phyloP scores from a whole-genome alignment of 805 yeast species.

The Starmerella apicola region DNA sequence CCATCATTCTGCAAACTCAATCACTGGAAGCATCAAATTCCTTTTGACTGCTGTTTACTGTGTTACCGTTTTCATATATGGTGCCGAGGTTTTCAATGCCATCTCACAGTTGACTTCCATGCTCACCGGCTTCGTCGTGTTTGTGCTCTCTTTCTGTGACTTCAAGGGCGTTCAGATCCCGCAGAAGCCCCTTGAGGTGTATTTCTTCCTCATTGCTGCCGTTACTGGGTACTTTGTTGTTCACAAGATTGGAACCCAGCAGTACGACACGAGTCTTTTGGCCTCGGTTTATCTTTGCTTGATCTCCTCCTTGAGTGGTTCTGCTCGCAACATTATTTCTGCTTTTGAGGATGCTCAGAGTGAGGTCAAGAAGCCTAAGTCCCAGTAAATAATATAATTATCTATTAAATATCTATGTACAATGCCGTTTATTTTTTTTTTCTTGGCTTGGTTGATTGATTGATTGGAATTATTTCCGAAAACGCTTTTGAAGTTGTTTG shows the following conservation, averaged over 20 bases:
- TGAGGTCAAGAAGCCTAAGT: conserved; percentile 7
- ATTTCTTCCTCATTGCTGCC: conserved; percentile 20
- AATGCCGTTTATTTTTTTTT: not conserved
- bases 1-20: conserved; percentile 13
- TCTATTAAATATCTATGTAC: conserved; percentile 1
- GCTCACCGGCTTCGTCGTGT: conserved; percentile 13
- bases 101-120: conserved; percentile 13
- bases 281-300: conserved; percentile 16
- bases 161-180: conserved; percentile 21
- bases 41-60: conserved; percentile 14
- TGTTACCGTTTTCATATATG: conserved; percentile 8
- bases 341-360: conserved; percentile 19
- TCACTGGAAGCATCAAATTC: conserved; percentile 17
- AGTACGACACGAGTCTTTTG: conserved; percentile 5
- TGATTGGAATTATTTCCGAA: conserved; percentile 1
- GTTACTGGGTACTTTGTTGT: conserved; percentile 19
- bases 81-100: conserved; percentile 19
- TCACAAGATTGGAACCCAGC: conserved; percentile 12
- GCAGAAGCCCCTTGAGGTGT: conserved; percentile 18
- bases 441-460: no score
- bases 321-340: conserved; percentile 21
- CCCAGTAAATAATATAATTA: conserved; percentile 1
- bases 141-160: conserved; percentile 20
- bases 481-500: conserved; percentile 9
- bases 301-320: conserved; percentile 18